These are phyloP conservation scores for Phaeosphaeriaceae sp. DNA, from an alignment of 2,329 filamentous ascomycete genomes.

Conservation along the genomic window DNA sequence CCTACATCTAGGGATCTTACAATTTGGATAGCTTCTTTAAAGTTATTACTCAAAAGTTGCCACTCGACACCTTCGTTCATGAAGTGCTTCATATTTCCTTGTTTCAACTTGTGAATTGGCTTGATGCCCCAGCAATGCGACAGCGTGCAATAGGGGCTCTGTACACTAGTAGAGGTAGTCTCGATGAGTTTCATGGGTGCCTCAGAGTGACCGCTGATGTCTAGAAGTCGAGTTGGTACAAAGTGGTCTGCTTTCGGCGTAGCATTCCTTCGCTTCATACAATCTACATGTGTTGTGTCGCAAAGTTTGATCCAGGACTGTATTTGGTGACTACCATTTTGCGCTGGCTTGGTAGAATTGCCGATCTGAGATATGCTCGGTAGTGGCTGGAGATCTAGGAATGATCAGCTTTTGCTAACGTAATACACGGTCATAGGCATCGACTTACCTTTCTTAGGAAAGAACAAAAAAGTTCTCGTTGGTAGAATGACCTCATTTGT, in stretches of 20 bases:
- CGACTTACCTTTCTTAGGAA: slow-evolving; percentile 17
- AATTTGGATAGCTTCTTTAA: slow-evolving; percentile 32
- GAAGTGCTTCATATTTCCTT: not conserved
- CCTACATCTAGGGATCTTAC: slow-evolving; percentile 24
- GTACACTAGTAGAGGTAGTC: slow-evolving; percentile 12
- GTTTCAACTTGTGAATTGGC: slow-evolving; percentile 10
- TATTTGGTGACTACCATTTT: slow-evolving; percentile 6
- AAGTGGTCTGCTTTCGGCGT: slow-evolving; percentile 1
- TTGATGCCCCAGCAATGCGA: slow-evolving; percentile 33
- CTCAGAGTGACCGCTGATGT: slow-evolving; percentile 10
- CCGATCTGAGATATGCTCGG: slow-evolving; percentile 15
- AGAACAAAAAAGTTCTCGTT: slow-evolving; percentile 24
- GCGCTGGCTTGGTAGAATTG: slow-evolving; percentile 5
- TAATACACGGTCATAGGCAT: not conserved
- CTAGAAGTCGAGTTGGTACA: slow-evolving; percentile 31
- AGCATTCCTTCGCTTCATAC: slow-evolving; percentile 18
- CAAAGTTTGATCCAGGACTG: slow-evolving; percentile 26
- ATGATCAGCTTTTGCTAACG: not conserved
- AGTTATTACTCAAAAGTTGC: slow-evolving; percentile 25
- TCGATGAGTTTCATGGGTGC: slow-evolving; percentile 21
- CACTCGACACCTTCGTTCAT: slow-evolving; percentile 23
- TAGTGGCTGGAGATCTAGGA: slow-evolving; percentile 9
- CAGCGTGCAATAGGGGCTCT: slow-evolving; percentile 27
- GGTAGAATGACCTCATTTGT: slow-evolving; percentile 4
- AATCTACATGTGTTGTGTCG: slow-evolving; percentile 20